These are phyloP conservation scores for Collybiopsis confluens DNA, from an alignment of 768 basidiomycete species.

Conservation along the genomic window DNA sequence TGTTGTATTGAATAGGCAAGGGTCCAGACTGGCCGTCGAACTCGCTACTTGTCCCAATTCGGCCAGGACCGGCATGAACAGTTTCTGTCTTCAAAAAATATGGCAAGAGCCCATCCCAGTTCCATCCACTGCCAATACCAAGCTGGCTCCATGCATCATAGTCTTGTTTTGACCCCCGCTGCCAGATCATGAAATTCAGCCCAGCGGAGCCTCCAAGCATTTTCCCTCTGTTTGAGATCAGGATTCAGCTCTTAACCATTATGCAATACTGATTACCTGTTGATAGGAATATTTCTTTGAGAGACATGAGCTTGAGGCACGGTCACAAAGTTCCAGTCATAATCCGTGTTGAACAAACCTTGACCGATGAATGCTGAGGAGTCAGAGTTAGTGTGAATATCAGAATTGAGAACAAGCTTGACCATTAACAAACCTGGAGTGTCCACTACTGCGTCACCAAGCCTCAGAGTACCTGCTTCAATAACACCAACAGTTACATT, in stretches of 20 bases:
- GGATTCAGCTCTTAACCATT: no score
- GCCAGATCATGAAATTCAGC: slow-evolving; percentile 17
- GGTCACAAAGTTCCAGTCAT: slow-evolving; percentile 14
- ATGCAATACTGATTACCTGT: not conserved
- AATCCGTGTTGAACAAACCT: slow-evolving; percentile 12
- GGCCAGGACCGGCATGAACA: not conserved
- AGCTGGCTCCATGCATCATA: slow-evolving; percentile 18
- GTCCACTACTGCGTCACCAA: slow-evolving; percentile 16
- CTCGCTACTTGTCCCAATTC: not conserved
- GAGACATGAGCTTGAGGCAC: slow-evolving; percentile 10
- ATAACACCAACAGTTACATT: slow-evolving; percentile 17
- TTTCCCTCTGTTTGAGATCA: slow-evolving; percentile 14
- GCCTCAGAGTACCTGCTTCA: slow-evolving; percentile 15
- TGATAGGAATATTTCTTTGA: not conserved
- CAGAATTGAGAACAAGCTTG: not conserved
- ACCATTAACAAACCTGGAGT: slow-evolving; percentile 9
- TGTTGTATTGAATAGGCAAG: slow-evolving; percentile 1
- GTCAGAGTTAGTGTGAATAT: not conserved
- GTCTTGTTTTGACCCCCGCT: slow-evolving; percentile 15
- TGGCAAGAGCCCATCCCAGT: slow-evolving; percentile 5
- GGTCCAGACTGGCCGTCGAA: not conserved
- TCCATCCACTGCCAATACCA: slow-evolving; percentile 11
- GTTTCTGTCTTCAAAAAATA: slow-evolving; percentile 10
- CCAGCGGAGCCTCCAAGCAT: slow-evolving; percentile 17
- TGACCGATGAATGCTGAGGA: slow-evolving; percentile 11